A percentile compares a stretch with the other conserved stretches of the same genome.
These are phyloP conservation scores for Symbiodinium pilosum DNA, from an alignment of 73 alveolate genomes.

Conservation along the genomic window DNA sequence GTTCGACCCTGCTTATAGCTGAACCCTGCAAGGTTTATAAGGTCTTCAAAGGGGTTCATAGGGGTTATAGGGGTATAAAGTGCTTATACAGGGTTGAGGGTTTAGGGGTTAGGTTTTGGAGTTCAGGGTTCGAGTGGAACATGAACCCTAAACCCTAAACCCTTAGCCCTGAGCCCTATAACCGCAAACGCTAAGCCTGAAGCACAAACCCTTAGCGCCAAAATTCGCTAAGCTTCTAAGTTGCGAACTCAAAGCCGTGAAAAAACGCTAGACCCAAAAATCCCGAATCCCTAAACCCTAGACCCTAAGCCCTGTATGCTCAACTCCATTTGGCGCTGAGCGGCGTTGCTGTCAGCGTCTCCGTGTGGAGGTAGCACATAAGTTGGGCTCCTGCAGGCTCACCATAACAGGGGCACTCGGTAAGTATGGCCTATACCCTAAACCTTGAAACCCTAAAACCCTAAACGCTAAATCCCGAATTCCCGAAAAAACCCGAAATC, in stretches of 20 bases:
- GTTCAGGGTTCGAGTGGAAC: too few species aligned
- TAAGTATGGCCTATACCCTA: background rate
- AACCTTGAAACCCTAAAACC: background rate
- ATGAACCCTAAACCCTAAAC: background rate
- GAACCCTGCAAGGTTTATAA: too few species aligned
- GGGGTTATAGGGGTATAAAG: background rate
- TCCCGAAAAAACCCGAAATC: background rate
- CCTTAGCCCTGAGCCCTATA: background rate
- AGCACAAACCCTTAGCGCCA: background rate
- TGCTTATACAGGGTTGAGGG: background rate
- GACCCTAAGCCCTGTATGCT: too few species aligned
- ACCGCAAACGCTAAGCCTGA: background rate
- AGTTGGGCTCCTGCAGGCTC: conserved; percentile 30
- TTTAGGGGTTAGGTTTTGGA: background rate
- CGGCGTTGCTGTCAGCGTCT: conserved; percentile 80
- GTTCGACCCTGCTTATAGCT: too few species aligned
- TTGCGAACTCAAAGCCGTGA: background rate
- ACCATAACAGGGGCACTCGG: background rate
- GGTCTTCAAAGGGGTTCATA: background rate
- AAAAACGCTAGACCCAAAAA: background rate
- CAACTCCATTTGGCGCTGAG: background rate
- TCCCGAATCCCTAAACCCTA: background rate
- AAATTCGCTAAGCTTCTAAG: background rate
- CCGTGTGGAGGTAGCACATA: conserved; percentile 92
- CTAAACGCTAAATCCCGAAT: background rate